Conservation (phyloP, 2,329 filamentous ascomycete genomes). For the Trichoderma semiorbis region DNA sequence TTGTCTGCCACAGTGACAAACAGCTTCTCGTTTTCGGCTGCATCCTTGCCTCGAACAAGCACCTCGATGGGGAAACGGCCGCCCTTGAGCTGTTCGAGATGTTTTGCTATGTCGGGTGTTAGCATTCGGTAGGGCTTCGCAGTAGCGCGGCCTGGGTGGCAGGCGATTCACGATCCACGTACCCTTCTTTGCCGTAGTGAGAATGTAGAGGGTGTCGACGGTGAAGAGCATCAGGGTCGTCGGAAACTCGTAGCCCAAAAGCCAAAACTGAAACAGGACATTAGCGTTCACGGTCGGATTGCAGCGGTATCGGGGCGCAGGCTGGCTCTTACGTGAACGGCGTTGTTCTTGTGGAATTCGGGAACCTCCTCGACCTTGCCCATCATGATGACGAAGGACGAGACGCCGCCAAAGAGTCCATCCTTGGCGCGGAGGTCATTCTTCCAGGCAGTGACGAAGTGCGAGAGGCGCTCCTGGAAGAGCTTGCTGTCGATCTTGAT, state of each 20-base stretch:
- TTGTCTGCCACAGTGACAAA: conserved; percentile 79
- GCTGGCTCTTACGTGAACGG: conserved; percentile 71
- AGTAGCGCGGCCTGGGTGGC: conserved; percentile 21
- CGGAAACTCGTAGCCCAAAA: conserved; percentile 97
- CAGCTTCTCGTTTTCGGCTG: conserved; percentile 85
- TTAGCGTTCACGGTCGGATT: neutral
- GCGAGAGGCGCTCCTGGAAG: conserved; percentile 90
- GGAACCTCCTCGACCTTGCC: conserved; percentile 89
- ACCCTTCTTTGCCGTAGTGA: conserved; percentile 98
- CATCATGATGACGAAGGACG: conserved; percentile 85
- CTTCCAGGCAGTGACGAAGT: conserved; percentile 91
- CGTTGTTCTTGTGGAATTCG: conserved; percentile 92
- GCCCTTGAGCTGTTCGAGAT: conserved; percentile 86
- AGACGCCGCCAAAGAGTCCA: conserved; percentile 77
- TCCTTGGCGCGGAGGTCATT: conserved; percentile 87
- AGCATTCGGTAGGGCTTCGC: neutral
- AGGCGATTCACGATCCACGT: conserved; percentile 28
- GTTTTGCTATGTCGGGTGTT: conserved; percentile 62
- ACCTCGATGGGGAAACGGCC: conserved; percentile 92
- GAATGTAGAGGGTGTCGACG: conserved; percentile 79
- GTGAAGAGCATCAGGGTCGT: conserved; percentile 94
- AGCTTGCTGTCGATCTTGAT: conserved; percentile 92
- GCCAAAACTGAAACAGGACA: conserved; percentile 71
- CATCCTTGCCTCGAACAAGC: conserved; percentile 85
- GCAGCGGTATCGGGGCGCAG: neutral